Base-by-base conservation (phyloP, 306 rosid genomes). In the apple (Malus domestica) region DNA sequence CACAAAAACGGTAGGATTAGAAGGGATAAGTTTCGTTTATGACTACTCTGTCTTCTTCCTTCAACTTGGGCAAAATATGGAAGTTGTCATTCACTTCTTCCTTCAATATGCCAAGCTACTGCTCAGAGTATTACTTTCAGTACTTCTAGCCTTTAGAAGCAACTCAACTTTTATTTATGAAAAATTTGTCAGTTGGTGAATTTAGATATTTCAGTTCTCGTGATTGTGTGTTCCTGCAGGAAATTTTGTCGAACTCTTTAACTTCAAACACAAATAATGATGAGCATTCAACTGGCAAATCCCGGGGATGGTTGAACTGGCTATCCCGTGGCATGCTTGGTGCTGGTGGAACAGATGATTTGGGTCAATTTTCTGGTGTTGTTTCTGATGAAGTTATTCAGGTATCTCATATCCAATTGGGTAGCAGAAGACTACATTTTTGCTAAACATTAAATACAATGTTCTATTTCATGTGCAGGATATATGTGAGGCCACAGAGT, bases 281-380 rank as follows among this genome's bases (percentile, higher is more conserved):
- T 72, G 98, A 93, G 35, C 85, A 51, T 73, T 42, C 83, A 59
- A 38, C 69, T 4, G 90, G 90, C 5, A 92, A 87, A 81, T 80
- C 96, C 79, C 90, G 79, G 72, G 98, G 98, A 67, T 94, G 98
- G 98, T 77, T 94, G 86, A 90, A 92, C 85, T 92, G 97, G 98
- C 84, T 94, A 75, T 92, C 97, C 62, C 98, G 88, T 80, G 98
- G 98, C 80, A 90, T 94, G 97, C 97, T 94, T 63, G 95, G 98
- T 81, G 98, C 97, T 76, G 98, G 98, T 54, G 98, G 97, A 81
- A 94, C 97, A 70, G 97, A 92, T 78, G 97, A 92, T 85, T 89
- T 89, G 23, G 88, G 92, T 83, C 98, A 94, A 85, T 94, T 94
- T 83, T 92, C 98, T 77, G 98, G 98, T 75, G 93, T 90, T 75